Conservation (phyloP, 1,139 yeast species). For the Trichomonascaceae sp. region DNA sequence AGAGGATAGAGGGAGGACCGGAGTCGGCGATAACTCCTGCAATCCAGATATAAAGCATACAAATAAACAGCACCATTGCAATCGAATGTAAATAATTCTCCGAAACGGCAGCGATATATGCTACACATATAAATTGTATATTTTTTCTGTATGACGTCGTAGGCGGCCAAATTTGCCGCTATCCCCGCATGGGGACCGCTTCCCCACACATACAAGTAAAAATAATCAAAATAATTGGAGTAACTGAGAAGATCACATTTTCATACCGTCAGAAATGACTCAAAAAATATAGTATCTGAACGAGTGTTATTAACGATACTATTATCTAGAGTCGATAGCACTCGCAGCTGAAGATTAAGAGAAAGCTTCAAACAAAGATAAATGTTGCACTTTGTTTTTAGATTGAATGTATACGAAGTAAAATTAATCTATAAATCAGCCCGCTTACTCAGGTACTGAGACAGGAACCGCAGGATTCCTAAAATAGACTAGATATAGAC, state of each 20-base stretch:
- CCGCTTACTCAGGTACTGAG: too few species aligned
- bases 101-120: not conserved
- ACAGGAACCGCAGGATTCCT: too few species aligned
- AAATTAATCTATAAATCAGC: too few species aligned
- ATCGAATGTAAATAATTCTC: not conserved
- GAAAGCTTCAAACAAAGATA: too few species aligned
- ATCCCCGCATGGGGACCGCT: not conserved
- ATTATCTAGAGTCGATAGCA: too few species aligned
- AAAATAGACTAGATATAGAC: too few species aligned
- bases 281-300: not conserved
- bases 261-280: not conserved
- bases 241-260: not conserved
- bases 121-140: not conserved
- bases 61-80: not conserved
- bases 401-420: too few species aligned
- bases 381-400: too few species aligned
- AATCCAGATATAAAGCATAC: not conserved
- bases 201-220: not conserved
- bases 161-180: not conserved
- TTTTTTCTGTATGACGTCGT: not conserved
- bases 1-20: not conserved
- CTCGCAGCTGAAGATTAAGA: too few species aligned
- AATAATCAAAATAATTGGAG: not conserved
- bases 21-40: not conserved
- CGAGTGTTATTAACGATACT: not conserved